Conservation (phyloP, 73 alveolate species). For the Paramecium sexaurelia region DNA sequence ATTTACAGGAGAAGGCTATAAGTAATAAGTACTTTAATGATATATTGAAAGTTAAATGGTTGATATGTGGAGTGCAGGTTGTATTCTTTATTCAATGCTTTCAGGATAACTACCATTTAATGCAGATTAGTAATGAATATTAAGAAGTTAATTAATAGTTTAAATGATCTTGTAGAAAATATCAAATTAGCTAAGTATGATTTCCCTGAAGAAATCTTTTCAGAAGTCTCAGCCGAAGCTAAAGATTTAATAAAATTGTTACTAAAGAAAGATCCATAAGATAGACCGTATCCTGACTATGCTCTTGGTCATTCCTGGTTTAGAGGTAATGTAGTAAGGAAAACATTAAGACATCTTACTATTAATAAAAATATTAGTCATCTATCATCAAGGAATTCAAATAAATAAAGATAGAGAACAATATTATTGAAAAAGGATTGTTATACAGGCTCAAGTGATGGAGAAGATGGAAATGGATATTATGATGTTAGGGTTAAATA, state of each 20-base stretch:
- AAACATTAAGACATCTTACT: neutral
- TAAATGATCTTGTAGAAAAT: slow-evolving; percentile 22
- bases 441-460: slow-evolving; percentile 24
- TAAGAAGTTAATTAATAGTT: neutral
- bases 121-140: slow-evolving; percentile 55
- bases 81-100: slow-evolving; percentile 59
- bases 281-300: neutral
- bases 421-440: neutral
- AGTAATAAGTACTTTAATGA: slow-evolving; percentile 35
- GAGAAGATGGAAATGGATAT: neutral
- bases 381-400: neutral
- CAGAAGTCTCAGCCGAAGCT: slow-evolving; percentile 27
- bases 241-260: neutral
- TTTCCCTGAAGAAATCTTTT: slow-evolving; percentile 11
- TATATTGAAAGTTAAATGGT: slow-evolving; percentile 63
- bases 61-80: slow-evolving; percentile 74
- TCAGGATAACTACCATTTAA: slow-evolving; percentile 62
- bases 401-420: slow-evolving; percentile 4
- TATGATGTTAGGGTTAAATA: neutral
- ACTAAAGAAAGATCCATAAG: neutral
- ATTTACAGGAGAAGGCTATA: slow-evolving; percentile 67
- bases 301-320: slow-evolving; percentile 34
- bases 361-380: slow-evolving; percentile 10
- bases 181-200: slow-evolving; percentile 38
- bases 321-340: neutral